A percentile compares a stretch with the other conserved stretches of the same genome.
These are phyloP conservation scores for Geranium brycei DNA, from an alignment of 345 rosid species.

Conservation along the genomic window DNA sequence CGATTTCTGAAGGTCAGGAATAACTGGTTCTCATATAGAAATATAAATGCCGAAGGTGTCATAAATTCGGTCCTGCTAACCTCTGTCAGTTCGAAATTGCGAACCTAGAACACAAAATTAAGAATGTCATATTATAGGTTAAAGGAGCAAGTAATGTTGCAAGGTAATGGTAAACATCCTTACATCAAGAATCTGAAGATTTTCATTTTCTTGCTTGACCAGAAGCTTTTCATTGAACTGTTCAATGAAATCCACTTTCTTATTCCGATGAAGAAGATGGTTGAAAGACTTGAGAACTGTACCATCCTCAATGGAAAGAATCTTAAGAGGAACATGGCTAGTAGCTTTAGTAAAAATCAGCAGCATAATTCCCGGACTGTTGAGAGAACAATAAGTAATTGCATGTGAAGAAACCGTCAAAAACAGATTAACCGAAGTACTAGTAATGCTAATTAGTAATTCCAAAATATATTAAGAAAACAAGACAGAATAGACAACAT, in stretches of 20 bases:
- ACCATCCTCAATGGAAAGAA: slow-evolving; percentile 40
- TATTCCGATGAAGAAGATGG: slow-evolving; percentile 40
- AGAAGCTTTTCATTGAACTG: slow-evolving; percentile 10
- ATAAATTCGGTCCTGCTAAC: slow-evolving; percentile 35
- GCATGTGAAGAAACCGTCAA: no score
- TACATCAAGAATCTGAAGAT: slow-evolving; percentile 47
- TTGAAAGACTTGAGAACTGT: slow-evolving; percentile 34
- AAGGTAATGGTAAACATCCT: slow-evolving; percentile 2
- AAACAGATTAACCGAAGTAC: no score
- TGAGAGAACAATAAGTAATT: no score
- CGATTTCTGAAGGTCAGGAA: slow-evolving; percentile 36
- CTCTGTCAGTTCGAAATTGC: slow-evolving; percentile 31
- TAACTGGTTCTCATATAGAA: slow-evolving; percentile 35
- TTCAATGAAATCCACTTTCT: slow-evolving; percentile 41
- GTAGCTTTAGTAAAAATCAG: slow-evolving; percentile 25
- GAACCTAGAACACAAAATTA: slow-evolving; percentile 20
- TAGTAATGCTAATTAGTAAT: no score
- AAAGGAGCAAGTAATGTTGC: neutral
- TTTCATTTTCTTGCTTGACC: slow-evolving; percentile 11
- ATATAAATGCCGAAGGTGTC: slow-evolving; percentile 42
- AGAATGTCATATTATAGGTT: neutral
- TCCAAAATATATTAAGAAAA: no score
- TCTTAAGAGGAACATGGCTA: slow-evolving; percentile 37
- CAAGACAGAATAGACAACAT: neutral
- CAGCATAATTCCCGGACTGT: slow-evolving; percentile 43